These are phyloP conservation scores for Cyclanthera cordifolia DNA, from an alignment of 306 rosid genomes.

Conservation along the genomic window DNA sequence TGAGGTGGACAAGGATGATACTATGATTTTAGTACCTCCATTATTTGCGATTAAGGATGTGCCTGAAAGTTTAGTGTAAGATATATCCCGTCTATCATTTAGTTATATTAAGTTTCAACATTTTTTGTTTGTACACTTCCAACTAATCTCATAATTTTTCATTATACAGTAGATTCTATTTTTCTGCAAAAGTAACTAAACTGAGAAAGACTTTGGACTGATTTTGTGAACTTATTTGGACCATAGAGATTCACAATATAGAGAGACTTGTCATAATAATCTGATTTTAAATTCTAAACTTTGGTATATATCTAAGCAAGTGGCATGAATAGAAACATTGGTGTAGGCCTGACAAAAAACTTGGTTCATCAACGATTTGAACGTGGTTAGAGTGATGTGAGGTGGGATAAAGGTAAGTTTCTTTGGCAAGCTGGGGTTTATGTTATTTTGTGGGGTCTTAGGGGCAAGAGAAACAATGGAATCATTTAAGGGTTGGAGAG, in stretches of 20 bases:
- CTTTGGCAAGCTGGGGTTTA: no score
- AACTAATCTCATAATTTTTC: neutral
- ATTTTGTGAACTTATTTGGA: neutral
- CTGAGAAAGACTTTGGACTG: neutral
- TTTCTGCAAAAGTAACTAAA: neutral
- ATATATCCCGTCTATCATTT: constrained; percentile 14
- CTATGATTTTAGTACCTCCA: constrained; percentile 71
- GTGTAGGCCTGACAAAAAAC: no score
- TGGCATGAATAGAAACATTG: no score
- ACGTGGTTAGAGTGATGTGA: no score
- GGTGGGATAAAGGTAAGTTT: no score
- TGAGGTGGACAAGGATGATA: constrained; percentile 60
- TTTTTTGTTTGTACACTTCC: neutral
- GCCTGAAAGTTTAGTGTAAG: constrained; percentile 74
- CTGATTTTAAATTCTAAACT: no score
- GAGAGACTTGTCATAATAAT: neutral
- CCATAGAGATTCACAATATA: neutral
- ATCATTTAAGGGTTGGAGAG: no score
- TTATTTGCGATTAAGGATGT: constrained; percentile 62
- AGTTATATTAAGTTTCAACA: neutral
- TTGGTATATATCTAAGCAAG: neutral
- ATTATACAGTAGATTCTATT: neutral
- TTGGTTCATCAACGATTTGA: no score
- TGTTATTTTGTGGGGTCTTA: no score
- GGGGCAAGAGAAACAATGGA: no score